A percentile compares a stretch with the other conserved stretches of the same genome.
Evolutionary conservation across 805 yeast species (phyloP).

Genomic region (Wickerhamomyces alni): DNA sequence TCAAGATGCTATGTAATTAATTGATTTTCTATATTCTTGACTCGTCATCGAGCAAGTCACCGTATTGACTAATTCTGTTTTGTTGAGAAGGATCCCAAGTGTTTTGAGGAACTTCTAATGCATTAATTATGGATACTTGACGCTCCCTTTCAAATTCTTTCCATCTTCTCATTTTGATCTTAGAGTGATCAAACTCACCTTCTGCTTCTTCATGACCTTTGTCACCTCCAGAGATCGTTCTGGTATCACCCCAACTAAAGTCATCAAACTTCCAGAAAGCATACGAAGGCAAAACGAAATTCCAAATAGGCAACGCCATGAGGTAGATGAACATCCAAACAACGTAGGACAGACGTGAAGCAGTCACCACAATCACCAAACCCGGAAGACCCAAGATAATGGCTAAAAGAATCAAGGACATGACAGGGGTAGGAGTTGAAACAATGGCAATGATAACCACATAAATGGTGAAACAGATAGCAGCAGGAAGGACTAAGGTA

Average conservation of each 20-base stretch:
- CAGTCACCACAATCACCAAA: constrained; percentile 70
- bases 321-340: constrained; percentile 77
- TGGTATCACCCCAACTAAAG: constrained; percentile 94
- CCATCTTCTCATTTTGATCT: constrained; percentile 91
- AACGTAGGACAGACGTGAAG: constrained; percentile 65
- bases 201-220: constrained; percentile 62
- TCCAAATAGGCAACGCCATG: constrained; percentile 88
- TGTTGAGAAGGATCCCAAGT: constrained; percentile 23
- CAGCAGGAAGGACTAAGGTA: constrained; percentile 84
- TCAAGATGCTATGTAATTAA: too few relatives aligned
- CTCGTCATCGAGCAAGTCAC: constrained; percentile 8
- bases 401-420: constrained; percentile 72
- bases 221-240: constrained; percentile 69
- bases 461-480: constrained; percentile 76
- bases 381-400: constrained; percentile 86
- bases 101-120: constrained; percentile 19
- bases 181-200: constrained; percentile 89
- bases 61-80: constrained; percentile 7
- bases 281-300: constrained; percentile 77
- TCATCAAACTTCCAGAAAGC: constrained; percentile 96
- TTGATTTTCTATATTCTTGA: too few relatives aligned
- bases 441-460: constrained; percentile 68
- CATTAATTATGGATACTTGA: constrained; percentile 9
- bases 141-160: constrained; percentile 79
- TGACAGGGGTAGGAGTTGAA: constrained; percentile 65